Evolutionary conservation across 257 asterid genomes (phyloP).

Genomic region (Ophiorrhiza pumila): DNA sequence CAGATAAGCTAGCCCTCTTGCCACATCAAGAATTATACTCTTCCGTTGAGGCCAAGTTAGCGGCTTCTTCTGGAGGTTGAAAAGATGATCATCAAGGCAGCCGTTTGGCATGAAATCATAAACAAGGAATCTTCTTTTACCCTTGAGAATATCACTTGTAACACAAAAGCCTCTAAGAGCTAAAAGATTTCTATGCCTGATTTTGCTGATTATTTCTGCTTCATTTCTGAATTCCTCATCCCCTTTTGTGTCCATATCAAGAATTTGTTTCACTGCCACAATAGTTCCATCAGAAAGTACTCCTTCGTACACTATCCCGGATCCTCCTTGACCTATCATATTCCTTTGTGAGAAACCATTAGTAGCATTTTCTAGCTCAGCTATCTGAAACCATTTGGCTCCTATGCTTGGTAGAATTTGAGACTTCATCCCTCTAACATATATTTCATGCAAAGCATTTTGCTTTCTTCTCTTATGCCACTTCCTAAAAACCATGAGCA

Average conservation of each 20-base stretch:
- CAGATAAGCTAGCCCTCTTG: constrained; percentile 57
- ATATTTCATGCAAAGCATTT: constrained; percentile 33
- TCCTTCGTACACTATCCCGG: constrained; percentile 52
- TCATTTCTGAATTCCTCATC: constrained; percentile 56
- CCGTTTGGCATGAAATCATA: constrained; percentile 58
- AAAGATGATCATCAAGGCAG: constrained; percentile 45
- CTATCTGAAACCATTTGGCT: constrained; percentile 48
- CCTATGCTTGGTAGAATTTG: constrained; percentile 44
- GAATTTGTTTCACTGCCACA: constrained; percentile 49
- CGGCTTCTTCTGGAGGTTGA: constrained; percentile 9
- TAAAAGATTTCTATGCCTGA: constrained; percentile 58
- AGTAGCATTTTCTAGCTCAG: constrained; percentile 50
- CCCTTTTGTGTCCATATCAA: constrained; percentile 40
- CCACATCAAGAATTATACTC: constrained; percentile 56
- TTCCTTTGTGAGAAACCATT: constrained; percentile 43
- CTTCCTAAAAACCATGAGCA: constrained; percentile 28
- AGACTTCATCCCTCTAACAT: constrained; percentile 37
- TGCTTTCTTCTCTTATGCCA: constrained; percentile 34
- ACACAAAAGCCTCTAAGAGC: constrained; percentile 51
- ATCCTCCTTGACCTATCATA: constrained; percentile 52
- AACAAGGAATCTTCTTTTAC: constrained; percentile 45
- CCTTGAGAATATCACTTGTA: constrained; percentile 37
- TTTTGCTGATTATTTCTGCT: constrained; percentile 56
- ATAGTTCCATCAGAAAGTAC: constrained; percentile 39
- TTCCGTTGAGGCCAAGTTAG: constrained; percentile 61